Evolutionary conservation across 257 asterid species (phyloP), one percentile per base, ranked within the genome.

Genomic region (Verbena officinalis): DNA sequence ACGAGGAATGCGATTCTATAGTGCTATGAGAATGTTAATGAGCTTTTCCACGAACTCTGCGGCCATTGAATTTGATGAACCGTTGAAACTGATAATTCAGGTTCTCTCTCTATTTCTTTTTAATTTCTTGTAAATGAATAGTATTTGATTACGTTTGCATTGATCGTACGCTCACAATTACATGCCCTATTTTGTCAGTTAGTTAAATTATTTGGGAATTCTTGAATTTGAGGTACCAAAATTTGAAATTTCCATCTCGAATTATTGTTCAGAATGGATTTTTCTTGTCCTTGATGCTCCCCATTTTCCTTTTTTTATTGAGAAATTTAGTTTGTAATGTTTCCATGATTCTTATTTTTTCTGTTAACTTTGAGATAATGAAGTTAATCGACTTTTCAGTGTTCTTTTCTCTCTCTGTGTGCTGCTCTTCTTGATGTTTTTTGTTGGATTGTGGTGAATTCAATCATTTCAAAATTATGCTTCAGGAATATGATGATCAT

Each of bases 11-110:
- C 59, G 59, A 23, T 48, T 48, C 54, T 22, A 27, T 9, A 33
- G 14, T 55, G 30, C 27, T 3, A 13, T 12, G 21, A 11, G 20
- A 53, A 24, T 21, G n/a, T 23, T 16, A 30, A 20, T 11, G 39
- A 23, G 30, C 24, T 43, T 15, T 56, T 16, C 15, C 46, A 31
- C 45, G 10, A 56, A 33, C 62, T 7, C 5, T 3, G 62, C 62
- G 27, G 62, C 61, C 24, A 17, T 17, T 34, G 46, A 54, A 54
- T 54, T 54, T 54, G 59, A 30, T 54, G 60, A 56, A 34, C 46
- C 34, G 62, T 46, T 30, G 30, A 56, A 31, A 31, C 30, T 56
- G 27, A 56, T 36, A 56, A 56, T 1, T 30, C 30, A 54, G 60
- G 60, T 54, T 52, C 5, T 24, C 4, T 24, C 5, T 20, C 15